These are phyloP conservation scores for Plasmodium inui DNA, from an alignment of 169 alveolate genomes.

Conservation along the genomic window DNA sequence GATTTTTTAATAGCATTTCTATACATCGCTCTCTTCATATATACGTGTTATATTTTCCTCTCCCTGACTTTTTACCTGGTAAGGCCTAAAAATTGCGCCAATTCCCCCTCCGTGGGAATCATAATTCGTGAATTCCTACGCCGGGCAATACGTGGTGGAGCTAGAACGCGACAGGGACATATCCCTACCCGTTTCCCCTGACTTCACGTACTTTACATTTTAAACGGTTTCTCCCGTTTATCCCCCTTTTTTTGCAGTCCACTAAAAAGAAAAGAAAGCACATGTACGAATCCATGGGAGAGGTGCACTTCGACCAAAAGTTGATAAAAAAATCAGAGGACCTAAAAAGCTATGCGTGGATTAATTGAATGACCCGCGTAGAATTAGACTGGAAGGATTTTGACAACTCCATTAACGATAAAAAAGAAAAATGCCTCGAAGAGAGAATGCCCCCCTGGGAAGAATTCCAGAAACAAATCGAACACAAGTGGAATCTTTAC, in stretches of 20 bases:
- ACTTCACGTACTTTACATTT: too few species aligned
- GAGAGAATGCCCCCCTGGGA: background rate
- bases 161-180: background rate
- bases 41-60: background rate
- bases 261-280: background rate
- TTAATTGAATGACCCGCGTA: background rate
- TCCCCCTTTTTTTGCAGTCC: background rate
- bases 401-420: background rate
- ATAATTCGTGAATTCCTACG: background rate
- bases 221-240: too few species aligned
- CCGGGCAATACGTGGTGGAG: background rate
- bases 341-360: background rate
- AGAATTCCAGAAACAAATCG: background rate
- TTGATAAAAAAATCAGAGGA: background rate
- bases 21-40: background rate
- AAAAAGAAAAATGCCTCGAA: background rate
- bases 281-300: background rate
- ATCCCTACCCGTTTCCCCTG: background rate
- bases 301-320: background rate
- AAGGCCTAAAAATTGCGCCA: background rate
- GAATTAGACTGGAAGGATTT: background rate
- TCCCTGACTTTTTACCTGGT: background rate
- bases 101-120: background rate
- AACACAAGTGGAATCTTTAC: conserved; percentile 25
- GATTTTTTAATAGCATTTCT: background rate